Evolutionary conservation across 768 basidiomycete species (phyloP).

Genomic region (Glaciozyma antarctica): DNA sequence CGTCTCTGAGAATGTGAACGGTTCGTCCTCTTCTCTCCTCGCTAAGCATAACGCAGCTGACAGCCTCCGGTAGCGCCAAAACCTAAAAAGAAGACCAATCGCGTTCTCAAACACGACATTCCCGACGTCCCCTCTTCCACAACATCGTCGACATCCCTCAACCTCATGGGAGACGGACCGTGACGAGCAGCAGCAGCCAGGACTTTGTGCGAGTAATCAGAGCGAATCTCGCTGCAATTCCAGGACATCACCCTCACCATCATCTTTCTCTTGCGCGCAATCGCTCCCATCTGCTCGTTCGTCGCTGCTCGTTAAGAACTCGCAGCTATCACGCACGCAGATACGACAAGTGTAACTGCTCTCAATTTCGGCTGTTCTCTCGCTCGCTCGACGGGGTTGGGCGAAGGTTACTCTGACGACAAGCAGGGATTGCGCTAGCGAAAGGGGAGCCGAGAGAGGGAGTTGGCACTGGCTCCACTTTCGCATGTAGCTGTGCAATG

Average conservation of each 20-base stretch:
- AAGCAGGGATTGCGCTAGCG: too few species aligned
- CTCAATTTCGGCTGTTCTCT: too few species aligned
- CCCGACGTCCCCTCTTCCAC: slow-evolving; percentile 11
- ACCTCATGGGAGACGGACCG: background rate
- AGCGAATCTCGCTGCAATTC: background rate
- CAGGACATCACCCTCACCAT: background rate
- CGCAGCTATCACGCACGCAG: too few species aligned
- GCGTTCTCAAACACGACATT: slow-evolving; percentile 78
- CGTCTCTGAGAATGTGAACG: slow-evolving; percentile 84
- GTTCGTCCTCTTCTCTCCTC: slow-evolving; percentile 44
- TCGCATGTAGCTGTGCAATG: too few species aligned
- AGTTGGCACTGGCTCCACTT: too few species aligned
- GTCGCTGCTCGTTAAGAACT: too few species aligned
- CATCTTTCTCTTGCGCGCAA: too few species aligned
- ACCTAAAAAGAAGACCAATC: slow-evolving; percentile 76
- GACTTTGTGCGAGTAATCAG: background rate
- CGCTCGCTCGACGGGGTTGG: too few species aligned
- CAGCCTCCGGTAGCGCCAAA: slow-evolving; percentile 55
- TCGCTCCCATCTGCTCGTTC: too few species aligned
- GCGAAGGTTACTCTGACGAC: too few species aligned
- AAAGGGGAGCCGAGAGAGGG: too few species aligned
- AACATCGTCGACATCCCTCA: background rate
- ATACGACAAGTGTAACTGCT: too few species aligned
- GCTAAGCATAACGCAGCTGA: background rate
- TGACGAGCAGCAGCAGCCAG: background rate